Evolutionary conservation across 2,329 filamentous ascomycete genomes (phyloP).

Genomic region (Blastomyces gilchristii): DNA sequence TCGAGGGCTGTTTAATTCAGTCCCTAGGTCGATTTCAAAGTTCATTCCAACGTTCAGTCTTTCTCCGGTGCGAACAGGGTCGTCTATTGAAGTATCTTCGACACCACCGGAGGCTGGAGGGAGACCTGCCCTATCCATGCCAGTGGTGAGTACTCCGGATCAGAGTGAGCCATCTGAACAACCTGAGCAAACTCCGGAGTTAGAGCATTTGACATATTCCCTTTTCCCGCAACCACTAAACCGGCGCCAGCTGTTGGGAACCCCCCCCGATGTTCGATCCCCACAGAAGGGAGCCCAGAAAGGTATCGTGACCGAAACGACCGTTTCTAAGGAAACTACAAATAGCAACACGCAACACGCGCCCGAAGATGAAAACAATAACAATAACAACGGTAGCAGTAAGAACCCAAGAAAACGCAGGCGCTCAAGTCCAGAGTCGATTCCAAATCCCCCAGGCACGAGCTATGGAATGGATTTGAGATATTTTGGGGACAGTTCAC

Average conservation of each 20-base stretch:
- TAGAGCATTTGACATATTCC: conserved; percentile 20
- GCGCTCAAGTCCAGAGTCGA: conserved; percentile 27
- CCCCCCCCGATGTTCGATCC: neutral
- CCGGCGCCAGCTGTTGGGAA: conserved; percentile 8
- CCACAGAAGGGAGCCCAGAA: neutral
- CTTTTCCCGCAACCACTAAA: conserved; percentile 22
- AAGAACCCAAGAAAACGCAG: conserved; percentile 31
- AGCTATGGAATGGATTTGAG: conserved; percentile 34
- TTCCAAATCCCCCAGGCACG: conserved; percentile 32
- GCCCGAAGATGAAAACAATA: conserved; percentile 4
- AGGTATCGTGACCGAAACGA: neutral
- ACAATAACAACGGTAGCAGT: conserved; percentile 1
- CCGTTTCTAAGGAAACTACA: neutral
- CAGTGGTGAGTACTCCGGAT: neutral
- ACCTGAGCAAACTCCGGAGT: conserved; percentile 13
- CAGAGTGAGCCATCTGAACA: conserved; percentile 11
- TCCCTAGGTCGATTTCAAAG: conserved; percentile 23
- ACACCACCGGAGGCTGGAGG: neutral
- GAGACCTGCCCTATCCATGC: conserved; percentile 4
- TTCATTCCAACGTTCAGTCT: conserved; percentile 19
- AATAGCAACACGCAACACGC: neutral
- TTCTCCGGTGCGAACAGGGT: conserved; percentile 14
- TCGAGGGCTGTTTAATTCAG: conserved; percentile 24
- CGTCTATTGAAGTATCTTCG: conserved; percentile 11
- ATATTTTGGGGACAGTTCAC: conserved; percentile 29